Base-by-base conservation (phyloP, 2,329 filamentous ascomycete genomes). In the Davidsoniella neocaledoniae region DNA sequence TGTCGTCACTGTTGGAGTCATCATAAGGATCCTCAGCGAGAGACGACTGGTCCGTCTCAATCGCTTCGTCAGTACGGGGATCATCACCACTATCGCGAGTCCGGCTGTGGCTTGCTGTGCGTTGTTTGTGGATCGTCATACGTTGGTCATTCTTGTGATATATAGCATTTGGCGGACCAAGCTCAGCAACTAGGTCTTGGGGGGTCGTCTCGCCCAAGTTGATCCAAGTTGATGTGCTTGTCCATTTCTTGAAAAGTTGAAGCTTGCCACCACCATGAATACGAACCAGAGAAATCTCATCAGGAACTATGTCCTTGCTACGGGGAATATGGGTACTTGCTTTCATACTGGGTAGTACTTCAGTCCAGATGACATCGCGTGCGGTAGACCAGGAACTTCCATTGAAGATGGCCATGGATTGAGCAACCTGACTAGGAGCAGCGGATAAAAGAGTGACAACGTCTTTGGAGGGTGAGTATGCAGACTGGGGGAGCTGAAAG, bases 161-260 rank as follows among this genome's bases (percentile, higher is more conserved):
- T 42, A 94, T 93, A 17, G 88, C 86, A 62, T 95, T 90, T 1
- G 91, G 91, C 4, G 91, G 86, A 0, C 91, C 91, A 6, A 98
- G 74, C 59, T 94, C 88, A 52, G 85, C 82, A 17, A 96, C 77
- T 2, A 98, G 68, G 57, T 96, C 87, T 65, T 98, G 91, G 0
- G 87, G 85, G 1, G 86, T 93, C 0, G 90, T 96, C 60, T 91
- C 79, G 43, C 86, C 86, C 0, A 98, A 69, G 2, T 70, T 71
- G 49, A 98, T 81, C 67, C 75, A 79, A 51, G 87, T 77, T 0
- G 77, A 74, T 29, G 72, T 70, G 40, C 68, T 78, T 4, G 79
- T 79, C 67, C 75, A 77, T 55, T 84, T 79, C 53, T 87, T 79
- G 46, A 84, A 69, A 2, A 95, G 68, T 61, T 94, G 85, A 46